Evolutionary conservation across 306 rosid species (phyloP).

Genomic region (Trichosanthes truncata): DNA sequence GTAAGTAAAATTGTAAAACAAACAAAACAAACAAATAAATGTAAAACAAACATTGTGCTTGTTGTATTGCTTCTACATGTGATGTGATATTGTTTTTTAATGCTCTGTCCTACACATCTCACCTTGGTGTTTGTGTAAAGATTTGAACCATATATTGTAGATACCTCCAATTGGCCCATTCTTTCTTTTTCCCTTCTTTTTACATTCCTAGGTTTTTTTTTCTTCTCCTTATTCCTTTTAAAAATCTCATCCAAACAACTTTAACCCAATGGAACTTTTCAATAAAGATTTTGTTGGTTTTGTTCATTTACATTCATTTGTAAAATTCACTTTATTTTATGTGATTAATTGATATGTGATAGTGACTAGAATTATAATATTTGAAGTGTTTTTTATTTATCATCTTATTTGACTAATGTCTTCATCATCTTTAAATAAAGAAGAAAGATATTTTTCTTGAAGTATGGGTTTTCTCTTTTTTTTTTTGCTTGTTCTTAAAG

Average conservation of each 20-base stretch:
- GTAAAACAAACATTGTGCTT: background rate
- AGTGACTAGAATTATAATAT: background rate
- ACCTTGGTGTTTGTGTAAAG: background rate
- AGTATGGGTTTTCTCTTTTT: too few relatives aligned
- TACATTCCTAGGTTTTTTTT: background rate
- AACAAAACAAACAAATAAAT: too few relatives aligned
- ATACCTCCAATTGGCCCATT: background rate
- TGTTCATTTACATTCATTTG: background rate
- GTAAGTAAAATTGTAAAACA: background rate
- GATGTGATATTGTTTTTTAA: conserved; percentile 1
- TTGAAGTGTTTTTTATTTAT: background rate
- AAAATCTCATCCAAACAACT: background rate
- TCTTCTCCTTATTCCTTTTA: background rate
- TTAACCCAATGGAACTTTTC: background rate
- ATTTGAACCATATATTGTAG: background rate
- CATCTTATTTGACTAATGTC: background rate
- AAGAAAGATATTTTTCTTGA: too few relatives aligned
- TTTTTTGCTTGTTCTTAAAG: too few relatives aligned
- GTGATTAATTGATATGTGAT: too few relatives aligned
- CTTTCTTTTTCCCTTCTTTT: background rate
- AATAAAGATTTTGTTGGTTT: background rate
- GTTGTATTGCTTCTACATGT: background rate
- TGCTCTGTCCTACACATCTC: conserved; percentile 2
- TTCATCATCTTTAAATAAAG: too few relatives aligned
- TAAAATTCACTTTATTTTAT: background rate